Percentiles rank a stretch among this genome's conserved stretches.
Evolutionary conservation across 257 asterid species (phyloP).

Genomic region (Jacaranda mimosifolia): DNA sequence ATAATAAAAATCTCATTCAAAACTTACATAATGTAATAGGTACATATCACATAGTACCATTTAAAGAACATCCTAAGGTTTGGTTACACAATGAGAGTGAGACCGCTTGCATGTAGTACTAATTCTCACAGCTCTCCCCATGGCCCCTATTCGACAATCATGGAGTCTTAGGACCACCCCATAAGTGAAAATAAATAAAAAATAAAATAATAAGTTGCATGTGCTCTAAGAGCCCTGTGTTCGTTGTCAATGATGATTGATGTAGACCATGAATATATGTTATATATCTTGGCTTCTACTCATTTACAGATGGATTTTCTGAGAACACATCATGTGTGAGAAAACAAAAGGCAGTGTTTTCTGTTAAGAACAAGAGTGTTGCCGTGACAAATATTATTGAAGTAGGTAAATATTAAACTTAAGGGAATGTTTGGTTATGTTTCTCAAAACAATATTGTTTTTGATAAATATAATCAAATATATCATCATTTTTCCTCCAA

Average conservation of each 20-base stretch:
- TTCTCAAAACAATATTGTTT: too few species aligned
- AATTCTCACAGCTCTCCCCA: background rate
- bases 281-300: conserved; percentile 48
- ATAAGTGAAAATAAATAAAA: background rate
- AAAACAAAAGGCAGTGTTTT: conserved; percentile 14
- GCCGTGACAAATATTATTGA: background rate
- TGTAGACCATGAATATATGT: conserved; percentile 31
- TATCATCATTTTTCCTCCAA: too few species aligned
- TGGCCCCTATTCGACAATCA: conserved; percentile 43
- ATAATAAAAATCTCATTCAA: background rate
- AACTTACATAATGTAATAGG: background rate
- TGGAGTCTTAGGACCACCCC: conserved; percentile 38
- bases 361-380: background rate
- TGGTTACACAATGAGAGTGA: background rate
- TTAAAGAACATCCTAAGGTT: background rate
- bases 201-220: conserved; percentile 27
- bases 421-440: too few species aligned
- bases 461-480: too few species aligned
- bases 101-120: background rate
- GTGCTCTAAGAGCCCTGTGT: conserved; percentile 23
- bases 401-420: background rate
- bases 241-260: conserved; percentile 39
- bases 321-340: background rate
- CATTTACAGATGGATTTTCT: conserved; percentile 33
- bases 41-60: background rate